Evolutionary conservation across 2,329 filamentous ascomycete genomes (phyloP), one percentile per base, ranked within the genome.

Genomic region (Aspergillus luchuensis): DNA sequence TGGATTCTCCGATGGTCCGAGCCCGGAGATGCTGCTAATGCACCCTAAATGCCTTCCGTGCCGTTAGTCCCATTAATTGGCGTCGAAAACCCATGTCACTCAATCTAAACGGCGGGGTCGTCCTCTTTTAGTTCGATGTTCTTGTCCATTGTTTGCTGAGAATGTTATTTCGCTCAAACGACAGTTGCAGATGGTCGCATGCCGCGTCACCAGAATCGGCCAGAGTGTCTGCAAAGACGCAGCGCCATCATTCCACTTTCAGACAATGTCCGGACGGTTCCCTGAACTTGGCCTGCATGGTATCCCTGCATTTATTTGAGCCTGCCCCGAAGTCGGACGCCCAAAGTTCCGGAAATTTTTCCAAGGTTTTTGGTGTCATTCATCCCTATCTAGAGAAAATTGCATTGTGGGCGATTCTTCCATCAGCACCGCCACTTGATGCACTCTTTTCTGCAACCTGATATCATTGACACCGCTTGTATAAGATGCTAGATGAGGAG

Each of bases 401-500:
- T 19, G 41, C 41, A 23, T 36, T 36, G 1, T 19, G 5, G 10
- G 39, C 7, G 39, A 8, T 13, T 49, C 23, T 23, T 13, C 19
- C 21, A 28, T 23, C 23, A 25, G 11, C 13, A n/a, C 11, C 6
- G 23, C 45, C 5, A n/a, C 28, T 49, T 49, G 4, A 10, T 48
- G 11, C 21, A 25, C 7, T n/a, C 5, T 17, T 49, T 19, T 28
- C 13, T 15, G 21, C 15, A 33, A 6, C 5, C 4, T 11, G 3
- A 1, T 13, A 21, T 17, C 11, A n/a, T 23, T 23, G 19, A 11
- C 8, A 45, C 11, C 13, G 8, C 19, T 4, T n/a, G 13, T 5
- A 19, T 30, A 50, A 15, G 1, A 61, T 58, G 59, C 33, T 43
- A 17, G 36, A 51, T 38, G 56, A 56, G 8, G 43, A 56, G 7